phyloP scores from a whole-genome alignment of 768 basidiomycete species.

The Hypholoma fasciculare region DNA sequence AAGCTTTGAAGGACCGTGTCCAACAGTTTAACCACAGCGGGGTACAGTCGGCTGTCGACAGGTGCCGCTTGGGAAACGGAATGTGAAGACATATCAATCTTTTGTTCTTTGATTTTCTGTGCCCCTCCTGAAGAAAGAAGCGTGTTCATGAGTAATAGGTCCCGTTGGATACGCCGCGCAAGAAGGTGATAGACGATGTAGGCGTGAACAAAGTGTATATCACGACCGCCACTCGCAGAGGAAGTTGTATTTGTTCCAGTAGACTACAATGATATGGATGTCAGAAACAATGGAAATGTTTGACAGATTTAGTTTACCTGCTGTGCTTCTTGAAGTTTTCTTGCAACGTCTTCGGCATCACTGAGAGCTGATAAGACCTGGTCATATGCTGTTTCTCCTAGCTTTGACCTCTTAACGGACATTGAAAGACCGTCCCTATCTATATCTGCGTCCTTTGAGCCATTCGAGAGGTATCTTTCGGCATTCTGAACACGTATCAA shows the following conservation, averaged over 20 bases:
- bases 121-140: constrained; percentile 48
- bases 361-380: constrained; percentile 80
- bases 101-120: constrained; percentile 20
- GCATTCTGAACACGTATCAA: constrained; percentile 82
- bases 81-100: constrained; percentile 30
- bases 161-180: constrained; percentile 84
- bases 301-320: constrained; percentile 48
- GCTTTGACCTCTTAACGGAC: constrained; percentile 51
- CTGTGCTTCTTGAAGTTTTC: constrained; percentile 81
- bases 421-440: constrained; percentile 29
- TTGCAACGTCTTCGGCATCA: constrained; percentile 85
- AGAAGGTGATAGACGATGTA: constrained; percentile 89
- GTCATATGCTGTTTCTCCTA: constrained; percentile 85
- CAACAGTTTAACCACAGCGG: constrained; percentile 85
- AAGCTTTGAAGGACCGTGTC: constrained; percentile 86
- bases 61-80: constrained; percentile 31
- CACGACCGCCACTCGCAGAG: constrained; percentile 51
- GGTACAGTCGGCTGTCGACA: constrained; percentile 75
- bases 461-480: constrained; percentile 48
- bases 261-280: constrained; percentile 8
- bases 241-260: constrained; percentile 34
- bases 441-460: constrained; percentile 33
- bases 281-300: constrained; percentile 1
- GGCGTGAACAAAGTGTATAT: constrained; percentile 83
- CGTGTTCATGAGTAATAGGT: constrained; percentile 75